These are phyloP conservation scores for Ophiocordyceps robertsii DNA, from an alignment of 2,329 filamentous ascomycete genomes.

Conservation along the genomic window DNA sequence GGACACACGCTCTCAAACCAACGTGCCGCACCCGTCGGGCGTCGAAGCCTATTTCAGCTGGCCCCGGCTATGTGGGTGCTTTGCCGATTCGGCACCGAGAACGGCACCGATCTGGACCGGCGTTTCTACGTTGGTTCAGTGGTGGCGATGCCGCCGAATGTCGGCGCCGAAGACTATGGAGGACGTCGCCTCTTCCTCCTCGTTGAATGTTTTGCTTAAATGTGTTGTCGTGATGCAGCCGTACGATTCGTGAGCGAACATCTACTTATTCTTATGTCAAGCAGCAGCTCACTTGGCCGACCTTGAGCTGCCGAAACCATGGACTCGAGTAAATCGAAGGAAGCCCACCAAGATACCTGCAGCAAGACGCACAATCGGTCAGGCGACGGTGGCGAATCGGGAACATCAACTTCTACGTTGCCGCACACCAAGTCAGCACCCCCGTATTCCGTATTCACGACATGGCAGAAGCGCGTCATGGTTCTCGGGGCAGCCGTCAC, in stretches of 20 bases:
- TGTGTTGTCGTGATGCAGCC: no score
- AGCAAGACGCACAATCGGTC: no score
- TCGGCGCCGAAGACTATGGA: no score
- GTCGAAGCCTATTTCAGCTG: not conserved
- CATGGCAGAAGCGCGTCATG: conserved; percentile 25
- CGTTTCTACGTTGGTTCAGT: not conserved
- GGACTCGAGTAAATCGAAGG: no score
- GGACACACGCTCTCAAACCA: not conserved
- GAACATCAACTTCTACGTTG: conserved; percentile 5
- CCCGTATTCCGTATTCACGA: conserved; percentile 23
- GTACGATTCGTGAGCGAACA: no score
- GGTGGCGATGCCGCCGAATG: not conserved
- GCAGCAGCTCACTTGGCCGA: no score
- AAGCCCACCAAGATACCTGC: no score
- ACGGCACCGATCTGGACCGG: conserved; percentile 3
- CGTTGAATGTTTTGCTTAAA: no score
- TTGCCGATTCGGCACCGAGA: conserved; percentile 11
- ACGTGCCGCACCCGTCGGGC: not conserved
- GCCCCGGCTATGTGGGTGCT: not conserved
- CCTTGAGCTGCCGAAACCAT: no score
- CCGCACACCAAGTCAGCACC: conserved; percentile 2
- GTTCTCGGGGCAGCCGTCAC: conserved; percentile 23
- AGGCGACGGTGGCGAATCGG: conserved; percentile 1
- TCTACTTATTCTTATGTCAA: no score
- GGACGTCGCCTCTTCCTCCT: no score